A percentile compares a stretch with the other conserved stretches of the same genome.
Evolutionary conservation across 441 rosid genomes (phyloP).

Genomic region (Arabidopsis lyrata): DNA sequence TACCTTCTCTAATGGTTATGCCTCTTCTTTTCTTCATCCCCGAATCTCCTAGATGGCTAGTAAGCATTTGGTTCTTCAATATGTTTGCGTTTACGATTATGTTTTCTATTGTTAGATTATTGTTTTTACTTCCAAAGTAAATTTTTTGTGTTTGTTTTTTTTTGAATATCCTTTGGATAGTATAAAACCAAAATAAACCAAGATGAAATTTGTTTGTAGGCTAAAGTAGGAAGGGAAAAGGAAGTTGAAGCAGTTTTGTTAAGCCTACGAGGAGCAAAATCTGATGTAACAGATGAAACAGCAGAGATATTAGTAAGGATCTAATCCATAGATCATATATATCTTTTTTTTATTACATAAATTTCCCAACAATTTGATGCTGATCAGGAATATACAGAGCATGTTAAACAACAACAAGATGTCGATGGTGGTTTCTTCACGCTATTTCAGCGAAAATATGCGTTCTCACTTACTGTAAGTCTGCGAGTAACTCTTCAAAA

Average conservation of each 20-base stretch:
- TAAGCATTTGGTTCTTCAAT: slow-evolving; percentile 27
- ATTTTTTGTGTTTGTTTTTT: too few species aligned
- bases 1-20: slow-evolving; percentile 43
- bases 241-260: slow-evolving; percentile 31
- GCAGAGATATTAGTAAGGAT: slow-evolving; percentile 44
- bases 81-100: background rate
- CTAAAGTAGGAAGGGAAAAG: slow-evolving; percentile 39
- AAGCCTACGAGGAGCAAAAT: slow-evolving; percentile 28
- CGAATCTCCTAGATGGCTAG: slow-evolving; percentile 63
- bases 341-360: background rate
- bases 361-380: slow-evolving; percentile 5
- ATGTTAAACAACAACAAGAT: slow-evolving; percentile 29
- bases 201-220: slow-evolving; percentile 19
- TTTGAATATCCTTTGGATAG: background rate
- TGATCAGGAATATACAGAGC: slow-evolving; percentile 33
- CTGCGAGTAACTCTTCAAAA: slow-evolving; percentile 15
- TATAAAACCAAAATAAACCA: background rate
- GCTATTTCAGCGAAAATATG: slow-evolving; percentile 39
- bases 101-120: background rate
- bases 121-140: background rate
- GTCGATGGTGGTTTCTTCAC: slow-evolving; percentile 9
- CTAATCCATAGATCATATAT: background rate
- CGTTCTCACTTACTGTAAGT: slow-evolving; percentile 31
- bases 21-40: slow-evolving; percentile 52
- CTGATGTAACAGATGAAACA: slow-evolving; percentile 42